These are phyloP conservation scores for Cymbidium sinense DNA, from an alignment of 106 monocot species.

Conservation along the genomic window DNA sequence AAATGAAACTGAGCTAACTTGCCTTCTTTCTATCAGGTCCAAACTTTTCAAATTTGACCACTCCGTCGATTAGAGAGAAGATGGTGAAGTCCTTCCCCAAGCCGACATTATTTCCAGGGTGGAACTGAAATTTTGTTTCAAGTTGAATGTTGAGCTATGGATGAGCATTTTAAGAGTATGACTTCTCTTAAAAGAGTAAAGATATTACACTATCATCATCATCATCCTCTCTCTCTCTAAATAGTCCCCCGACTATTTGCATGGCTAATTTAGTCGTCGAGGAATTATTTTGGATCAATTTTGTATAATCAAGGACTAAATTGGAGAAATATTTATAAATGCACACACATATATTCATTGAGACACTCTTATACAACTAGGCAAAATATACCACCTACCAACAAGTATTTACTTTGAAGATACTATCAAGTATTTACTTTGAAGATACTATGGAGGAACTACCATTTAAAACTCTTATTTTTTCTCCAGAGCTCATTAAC, in stretches of 20 bases:
- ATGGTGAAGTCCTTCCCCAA: constrained; percentile 91
- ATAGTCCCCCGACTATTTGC: no score
- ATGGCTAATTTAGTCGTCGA: no score
- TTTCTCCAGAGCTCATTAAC: neutral
- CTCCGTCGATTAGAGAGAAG: constrained; percentile 86
- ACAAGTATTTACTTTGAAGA: neutral
- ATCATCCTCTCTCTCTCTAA: no score
- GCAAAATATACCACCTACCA: neutral
- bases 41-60: constrained; percentile 95
- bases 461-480: neutral
- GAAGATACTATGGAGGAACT: neutral
- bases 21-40: constrained; percentile 95
- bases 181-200: neutral
- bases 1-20: neutral
- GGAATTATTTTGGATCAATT: no score
- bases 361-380: neutral
- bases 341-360: no score
- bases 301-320: no score
- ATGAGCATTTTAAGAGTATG: neutral
- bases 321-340: no score
- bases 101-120: constrained; percentile 95
- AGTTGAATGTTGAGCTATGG: neutral
- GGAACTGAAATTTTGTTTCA: constrained; percentile 46
- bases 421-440: neutral
- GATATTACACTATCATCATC: no score